A percentile compares a stretch with the other conserved stretches of the same genome.
Conservation (phyloP, 2,329 filamentous ascomycete genomes). For the Myrmaecium sp. region DNA sequence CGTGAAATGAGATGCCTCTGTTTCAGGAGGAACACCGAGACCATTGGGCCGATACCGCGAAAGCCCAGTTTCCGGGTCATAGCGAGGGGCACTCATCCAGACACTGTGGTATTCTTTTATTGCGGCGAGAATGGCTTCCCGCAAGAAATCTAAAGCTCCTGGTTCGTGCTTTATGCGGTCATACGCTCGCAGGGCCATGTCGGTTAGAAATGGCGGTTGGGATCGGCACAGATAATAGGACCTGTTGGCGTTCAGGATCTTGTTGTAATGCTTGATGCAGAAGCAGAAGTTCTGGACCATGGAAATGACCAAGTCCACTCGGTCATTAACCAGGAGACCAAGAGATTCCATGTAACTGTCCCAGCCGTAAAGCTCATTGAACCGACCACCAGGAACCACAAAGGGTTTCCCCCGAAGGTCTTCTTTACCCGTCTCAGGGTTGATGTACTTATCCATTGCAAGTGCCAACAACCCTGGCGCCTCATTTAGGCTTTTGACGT, state of each 20-base stretch:
- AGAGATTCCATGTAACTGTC: conserved; percentile 98
- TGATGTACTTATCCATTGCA: conserved; percentile 59
- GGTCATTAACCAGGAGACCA: conserved; percentile 71
- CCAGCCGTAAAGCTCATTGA: conserved; percentile 98
- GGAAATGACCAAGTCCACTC: conserved; percentile 71
- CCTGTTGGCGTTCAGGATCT: conserved; percentile 91
- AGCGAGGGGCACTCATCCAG: conserved; percentile 57
- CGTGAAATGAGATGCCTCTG: conserved; percentile 71
- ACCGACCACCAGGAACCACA: conserved; percentile 90
- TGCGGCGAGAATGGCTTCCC: conserved; percentile 64
- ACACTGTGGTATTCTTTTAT: conserved; percentile 94
- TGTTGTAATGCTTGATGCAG: conserved; percentile 95
- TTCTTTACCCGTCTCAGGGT: conserved; percentile 51
- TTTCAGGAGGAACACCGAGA: conserved; percentile 76
- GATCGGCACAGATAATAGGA: conserved; percentile 91
- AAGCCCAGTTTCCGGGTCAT: conserved; percentile 61
- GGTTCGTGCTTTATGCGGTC: conserved; percentile 82
- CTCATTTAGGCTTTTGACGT: conserved; percentile 67
- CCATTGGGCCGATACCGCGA: conserved; percentile 76
- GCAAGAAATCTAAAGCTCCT: conserved; percentile 65
- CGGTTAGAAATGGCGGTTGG: conserved; percentile 90
- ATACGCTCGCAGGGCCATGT: conserved; percentile 90
- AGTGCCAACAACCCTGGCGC: conserved; percentile 82
- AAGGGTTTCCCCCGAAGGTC: conserved; percentile 72
- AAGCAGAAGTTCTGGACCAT: conserved; percentile 98